These are phyloP conservation scores for Wolfiporia cocos DNA, from an alignment of 1,284 basidiomycete genomes.

Conservation along the genomic window DNA sequence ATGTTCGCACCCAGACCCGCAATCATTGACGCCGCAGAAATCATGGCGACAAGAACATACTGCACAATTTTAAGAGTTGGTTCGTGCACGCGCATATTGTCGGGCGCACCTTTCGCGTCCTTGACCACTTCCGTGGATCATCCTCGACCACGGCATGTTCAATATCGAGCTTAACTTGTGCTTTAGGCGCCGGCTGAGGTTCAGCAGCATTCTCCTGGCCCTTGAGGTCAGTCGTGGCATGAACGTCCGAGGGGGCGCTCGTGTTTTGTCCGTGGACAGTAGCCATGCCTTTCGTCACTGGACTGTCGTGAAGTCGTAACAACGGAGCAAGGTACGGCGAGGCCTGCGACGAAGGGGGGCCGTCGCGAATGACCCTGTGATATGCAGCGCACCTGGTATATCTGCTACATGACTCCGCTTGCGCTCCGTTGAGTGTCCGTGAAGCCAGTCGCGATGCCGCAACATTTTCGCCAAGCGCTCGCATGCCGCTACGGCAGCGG, in stretches of 20 bases:
- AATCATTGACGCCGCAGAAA: constrained; percentile 58
- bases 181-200: neutral
- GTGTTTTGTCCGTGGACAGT: neutral
- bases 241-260: neutral
- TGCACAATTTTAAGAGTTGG: constrained; percentile 1
- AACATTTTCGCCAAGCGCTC: too few relatives aligned
- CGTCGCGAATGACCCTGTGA: neutral
- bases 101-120: constrained; percentile 50
- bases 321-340: neutral
- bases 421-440: too few relatives aligned
- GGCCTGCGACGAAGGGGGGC: neutral
- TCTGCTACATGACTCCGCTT: neutral
- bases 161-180: constrained; percentile 42
- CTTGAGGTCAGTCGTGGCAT: neutral
- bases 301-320: constrained; percentile 4
- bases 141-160: constrained; percentile 66
- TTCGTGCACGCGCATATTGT: neutral
- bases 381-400: neutral
- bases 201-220: neutral
- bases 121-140: constrained; percentile 76
- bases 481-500: too few relatives aligned
- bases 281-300: neutral
- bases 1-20: constrained; percentile 66
- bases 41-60: constrained; percentile 41
- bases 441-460: too few relatives aligned